Percentiles rank a stretch among this genome's conserved stretches.
These are phyloP conservation scores for Leucocoprinus leucothites DNA, from an alignment of 768 basidiomycete species.

Conservation along the genomic window DNA sequence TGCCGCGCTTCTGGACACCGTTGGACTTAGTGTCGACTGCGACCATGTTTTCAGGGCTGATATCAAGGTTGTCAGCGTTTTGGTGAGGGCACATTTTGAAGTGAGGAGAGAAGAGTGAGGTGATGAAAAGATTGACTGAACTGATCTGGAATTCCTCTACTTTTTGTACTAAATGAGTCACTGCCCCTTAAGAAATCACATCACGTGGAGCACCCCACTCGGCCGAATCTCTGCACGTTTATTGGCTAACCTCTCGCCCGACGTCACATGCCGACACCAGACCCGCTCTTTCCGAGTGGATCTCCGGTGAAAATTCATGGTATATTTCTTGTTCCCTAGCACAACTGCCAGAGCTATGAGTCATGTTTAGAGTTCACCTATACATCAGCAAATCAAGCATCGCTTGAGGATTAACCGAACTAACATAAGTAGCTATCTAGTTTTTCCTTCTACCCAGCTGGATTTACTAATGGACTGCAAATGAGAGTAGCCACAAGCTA, in stretches of 20 bases:
- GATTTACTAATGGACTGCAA: no score
- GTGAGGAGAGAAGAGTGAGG: conserved; percentile 3
- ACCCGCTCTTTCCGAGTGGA: no score
- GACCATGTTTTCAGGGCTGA: conserved; percentile 65
- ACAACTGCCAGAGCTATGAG: no score
- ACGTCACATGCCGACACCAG: no score
- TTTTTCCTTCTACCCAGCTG: no score
- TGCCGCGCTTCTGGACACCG: conserved; percentile 40
- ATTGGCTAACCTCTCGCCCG: neutral
- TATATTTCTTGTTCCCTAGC: no score
- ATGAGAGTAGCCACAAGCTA: no score
- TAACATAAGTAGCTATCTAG: no score
- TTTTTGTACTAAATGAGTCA: conserved; percentile 2
- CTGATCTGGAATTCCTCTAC: neutral
- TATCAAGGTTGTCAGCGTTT: conserved; percentile 45
- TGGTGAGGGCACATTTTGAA: conserved; percentile 61
- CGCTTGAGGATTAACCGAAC: no score
- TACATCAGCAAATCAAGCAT: no score
- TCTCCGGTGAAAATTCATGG: no score
- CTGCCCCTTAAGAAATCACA: neutral
- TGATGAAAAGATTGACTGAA: conserved; percentile 12
- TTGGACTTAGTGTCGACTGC: conserved; percentile 52
- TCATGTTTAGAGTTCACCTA: no score
- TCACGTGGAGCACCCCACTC: conserved; percentile 10
- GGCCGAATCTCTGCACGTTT: conserved; percentile 13